Base-by-base conservation (phyloP, 2,329 filamentous ascomycete species). In the Decorospora gaudefroyi region DNA sequence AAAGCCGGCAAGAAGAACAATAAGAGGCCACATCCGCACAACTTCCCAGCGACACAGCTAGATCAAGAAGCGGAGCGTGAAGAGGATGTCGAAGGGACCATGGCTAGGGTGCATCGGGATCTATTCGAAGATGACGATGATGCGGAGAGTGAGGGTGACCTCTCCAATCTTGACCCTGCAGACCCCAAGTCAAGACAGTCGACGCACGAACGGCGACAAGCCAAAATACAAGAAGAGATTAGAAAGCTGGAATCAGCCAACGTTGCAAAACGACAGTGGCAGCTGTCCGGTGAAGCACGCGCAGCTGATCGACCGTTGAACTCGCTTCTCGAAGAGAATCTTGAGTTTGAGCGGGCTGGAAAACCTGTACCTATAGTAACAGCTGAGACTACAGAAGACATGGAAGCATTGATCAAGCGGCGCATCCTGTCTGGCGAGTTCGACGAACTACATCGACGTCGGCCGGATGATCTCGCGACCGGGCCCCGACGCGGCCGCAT, bases 311-410 rank as follows among this genome's bases (percentile, higher is more conserved):
- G 93, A 23, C 93, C 93, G 0, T 68, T 90, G 40, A 97, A 99
- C 74, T 96, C 92, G 0, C 80, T 99, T 2, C 82, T 99, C 1
- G 91, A 97, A 66, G 84, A 97, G 73, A 90, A 97, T 61, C 80
- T 99, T 17, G 92, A 97, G 55, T 99, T 97, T 65, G 93, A 99
- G 73, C 85, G 95, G 61, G 84, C 89, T 15, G 93, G 93, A 64
- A 99, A 97, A 70, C 92, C 93, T 0, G 87, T 97, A 0, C 90
- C 92, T 1, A 88, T 97, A 49, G 90, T 96, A 67, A 97, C 93
- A 0, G 86, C 88, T 28, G 91, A 96, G 69, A 79, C 95, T 27
- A 95, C 85, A 40, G 91, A 96, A 69, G 85, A 85, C 59, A 95
- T 99, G 44, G 93, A 99, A 72, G 86, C 88, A 22, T 81, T 99